Evolutionary conservation across 2,329 filamentous ascomycete species (phyloP).

Genomic region (Colletotrichum sp.): DNA sequence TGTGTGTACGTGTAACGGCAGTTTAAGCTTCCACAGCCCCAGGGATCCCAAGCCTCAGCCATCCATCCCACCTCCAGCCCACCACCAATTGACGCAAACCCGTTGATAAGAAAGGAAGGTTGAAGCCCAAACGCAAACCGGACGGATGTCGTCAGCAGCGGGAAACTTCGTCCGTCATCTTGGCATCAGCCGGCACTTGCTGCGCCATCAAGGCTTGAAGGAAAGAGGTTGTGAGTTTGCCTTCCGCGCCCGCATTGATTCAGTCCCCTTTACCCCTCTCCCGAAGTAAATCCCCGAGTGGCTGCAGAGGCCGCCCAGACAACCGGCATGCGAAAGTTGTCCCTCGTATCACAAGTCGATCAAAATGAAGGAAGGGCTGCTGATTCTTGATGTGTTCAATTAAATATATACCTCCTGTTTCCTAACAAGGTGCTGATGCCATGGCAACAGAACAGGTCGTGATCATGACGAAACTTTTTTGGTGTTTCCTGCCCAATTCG

Average conservation of each 20-base stretch:
- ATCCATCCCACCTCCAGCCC: neutral
- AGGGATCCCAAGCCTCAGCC: neutral
- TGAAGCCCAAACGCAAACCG: neutral
- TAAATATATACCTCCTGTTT: slow-evolving; percentile 1
- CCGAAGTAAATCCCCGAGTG: neutral
- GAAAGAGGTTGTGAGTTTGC: neutral
- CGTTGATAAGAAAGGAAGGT: neutral
- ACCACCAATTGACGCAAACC: neutral
- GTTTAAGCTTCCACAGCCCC: neutral
- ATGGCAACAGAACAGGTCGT: neutral
- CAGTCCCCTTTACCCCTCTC: neutral
- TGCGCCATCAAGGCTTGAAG: neutral
- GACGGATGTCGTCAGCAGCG: neutral
- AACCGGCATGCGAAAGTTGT: neutral
- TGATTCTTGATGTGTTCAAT: neutral
- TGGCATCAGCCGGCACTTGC: neutral
- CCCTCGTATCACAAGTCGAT: neutral
- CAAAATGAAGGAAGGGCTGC: neutral
- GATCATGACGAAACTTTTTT: neutral
- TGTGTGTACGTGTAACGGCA: neutral
- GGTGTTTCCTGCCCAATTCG: neutral
- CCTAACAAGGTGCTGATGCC: neutral
- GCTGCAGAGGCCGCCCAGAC: neutral
- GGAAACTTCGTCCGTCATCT: neutral
- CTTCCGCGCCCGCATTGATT: neutral